Base-by-base conservation (phyloP, 352 stramenopile genomes). In the Pythium dissimile region DNA sequence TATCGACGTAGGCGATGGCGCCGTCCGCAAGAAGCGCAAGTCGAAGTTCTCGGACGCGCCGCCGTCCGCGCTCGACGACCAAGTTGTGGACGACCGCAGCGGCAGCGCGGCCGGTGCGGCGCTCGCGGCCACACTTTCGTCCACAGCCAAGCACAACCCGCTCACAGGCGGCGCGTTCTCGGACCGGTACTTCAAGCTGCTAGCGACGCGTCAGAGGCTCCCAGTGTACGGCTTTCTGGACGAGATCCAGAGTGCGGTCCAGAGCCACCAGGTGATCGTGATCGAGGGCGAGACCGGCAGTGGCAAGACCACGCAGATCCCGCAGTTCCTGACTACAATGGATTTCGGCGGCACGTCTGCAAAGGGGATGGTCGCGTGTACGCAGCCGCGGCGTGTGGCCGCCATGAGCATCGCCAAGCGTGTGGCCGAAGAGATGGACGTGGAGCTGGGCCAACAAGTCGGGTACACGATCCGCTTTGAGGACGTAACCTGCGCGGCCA, bases 401-500 rank as follows among this genome's bases (percentile, higher is more conserved):
- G 97, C 97, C 16, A 99, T 98, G 69, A 97, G 82, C 64, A 98
- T 99, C 61, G 97, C 97, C 21, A 89, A 92, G 61, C 96, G 97
- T 64, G 97, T 99, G 10, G 92, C 97, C 0, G 96, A 99, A 54
- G 97, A 99, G 71, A 98, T 99, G 93, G 97, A 99, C 70, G 97
- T 99, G 6, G 71, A 88, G 50, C 75, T 99, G 16, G 97, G 97
- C 15, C 70, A 97, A 54, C 88, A 99, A 66, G 97, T 99, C 3
- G 97, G 97, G 16, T 99, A 99, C 72, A 99, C 95, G 11, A 99
- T 99, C 75, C 96, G 97, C 48, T 99, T 99, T 71, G 97, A 99
- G 63, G 97, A 99, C 73, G 77, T 96, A 39, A 98, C 77, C 30
- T 76, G 82, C 69, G 70, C 77, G 20, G 84, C 67, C 21, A 98